Evolutionary conservation across 208 protist genomes (phyloP).

Genomic region (Borovskyia barvae): DNA sequence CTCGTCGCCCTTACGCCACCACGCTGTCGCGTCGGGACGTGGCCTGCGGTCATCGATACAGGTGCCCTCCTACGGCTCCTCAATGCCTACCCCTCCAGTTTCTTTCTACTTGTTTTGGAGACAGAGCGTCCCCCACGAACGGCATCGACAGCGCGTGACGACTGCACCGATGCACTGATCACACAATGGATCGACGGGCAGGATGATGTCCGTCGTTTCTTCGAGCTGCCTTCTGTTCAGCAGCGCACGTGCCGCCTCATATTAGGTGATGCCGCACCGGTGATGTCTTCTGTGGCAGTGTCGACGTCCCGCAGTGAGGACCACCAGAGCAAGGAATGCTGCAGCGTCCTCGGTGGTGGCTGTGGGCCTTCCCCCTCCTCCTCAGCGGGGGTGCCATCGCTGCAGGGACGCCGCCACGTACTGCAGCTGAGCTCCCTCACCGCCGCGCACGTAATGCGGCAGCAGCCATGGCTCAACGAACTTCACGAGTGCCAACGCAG

Average conservation of each 20-base stretch:
- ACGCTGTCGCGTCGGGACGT: neutral
- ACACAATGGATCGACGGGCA: too few species aligned
- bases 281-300: too few species aligned
- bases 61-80: constrained; percentile 1
- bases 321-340: neutral
- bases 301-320: too few species aligned
- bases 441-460: constrained; percentile 1
- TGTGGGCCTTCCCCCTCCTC: neutral
- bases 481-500: constrained; percentile 12
- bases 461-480: constrained; percentile 18
- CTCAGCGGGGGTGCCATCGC: too few species aligned
- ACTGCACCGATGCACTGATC: too few species aligned
- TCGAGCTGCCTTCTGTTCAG: neutral
- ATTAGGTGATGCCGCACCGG: too few species aligned
- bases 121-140: neutral
- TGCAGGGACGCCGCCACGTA: constrained; percentile 9
- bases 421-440: constrained; percentile 2
- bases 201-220: neutral
- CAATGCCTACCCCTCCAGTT: constrained; percentile 2
- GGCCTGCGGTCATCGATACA: neutral
- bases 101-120: constrained; percentile 2
- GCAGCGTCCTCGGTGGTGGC: neutral
- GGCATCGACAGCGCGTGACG: too few species aligned
- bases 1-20: constrained; percentile 13
- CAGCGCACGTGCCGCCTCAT: constrained; percentile 18